Evolutionary conservation across 768 basidiomycete genomes (phyloP).

Genomic region (Termitomyces heimii): DNA sequence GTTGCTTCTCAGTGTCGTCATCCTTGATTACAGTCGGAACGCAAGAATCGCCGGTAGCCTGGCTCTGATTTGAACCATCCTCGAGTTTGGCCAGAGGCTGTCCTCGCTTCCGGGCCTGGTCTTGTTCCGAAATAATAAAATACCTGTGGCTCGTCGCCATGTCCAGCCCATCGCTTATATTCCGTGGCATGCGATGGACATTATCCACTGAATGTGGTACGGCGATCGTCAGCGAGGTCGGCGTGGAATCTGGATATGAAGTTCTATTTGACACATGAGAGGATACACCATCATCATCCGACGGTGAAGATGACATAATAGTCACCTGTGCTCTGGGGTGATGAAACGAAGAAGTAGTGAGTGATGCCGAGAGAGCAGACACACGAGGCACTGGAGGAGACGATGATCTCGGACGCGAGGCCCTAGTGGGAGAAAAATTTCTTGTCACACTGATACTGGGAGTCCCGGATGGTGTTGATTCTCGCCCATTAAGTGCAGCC

Average conservation of each 20-base stretch:
- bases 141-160: constrained; percentile 40
- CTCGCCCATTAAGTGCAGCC: constrained; percentile 13
- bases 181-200: constrained; percentile 35
- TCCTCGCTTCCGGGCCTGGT: constrained; percentile 29
- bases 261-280: constrained; percentile 14
- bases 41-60: constrained; percentile 19
- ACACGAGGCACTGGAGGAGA: constrained; percentile 33
- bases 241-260: constrained; percentile 18
- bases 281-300: constrained; percentile 9
- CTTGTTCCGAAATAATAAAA: constrained; percentile 37
- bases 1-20: constrained; percentile 15
- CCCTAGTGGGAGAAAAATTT: constrained; percentile 49
- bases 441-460: constrained; percentile 38
- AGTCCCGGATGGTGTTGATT: constrained; percentile 16
- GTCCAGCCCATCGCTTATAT: constrained; percentile 33
- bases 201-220: constrained; percentile 23
- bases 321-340: constrained; percentile 31
- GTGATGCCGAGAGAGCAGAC: constrained; percentile 69
- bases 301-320: constrained; percentile 10
- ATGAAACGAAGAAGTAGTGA: constrained; percentile 54
- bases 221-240: constrained; percentile 26
- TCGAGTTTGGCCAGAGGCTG: constrained; percentile 16
- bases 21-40: constrained; percentile 13
- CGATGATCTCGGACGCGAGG: constrained; percentile 29
- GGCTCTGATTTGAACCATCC: constrained; percentile 14